Percentiles rank a stretch among this genome's conserved stretches.
Evolutionary conservation across 306 rosid genomes (phyloP).

Genomic region (Corylus heterophylla): DNA sequence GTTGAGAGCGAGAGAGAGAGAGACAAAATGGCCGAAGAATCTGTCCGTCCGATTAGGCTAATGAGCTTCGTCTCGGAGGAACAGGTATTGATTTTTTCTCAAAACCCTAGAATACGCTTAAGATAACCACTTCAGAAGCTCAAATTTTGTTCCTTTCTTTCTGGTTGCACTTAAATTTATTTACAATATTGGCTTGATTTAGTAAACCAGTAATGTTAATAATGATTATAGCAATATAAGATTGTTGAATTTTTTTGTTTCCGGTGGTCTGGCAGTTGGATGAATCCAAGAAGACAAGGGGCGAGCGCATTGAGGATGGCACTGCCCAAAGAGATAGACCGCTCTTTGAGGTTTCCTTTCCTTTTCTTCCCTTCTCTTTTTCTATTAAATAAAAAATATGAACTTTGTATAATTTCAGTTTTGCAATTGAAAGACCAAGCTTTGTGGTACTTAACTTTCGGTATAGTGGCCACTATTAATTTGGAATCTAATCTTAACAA

Average conservation of each 20-base stretch:
- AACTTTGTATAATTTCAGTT: not conserved
- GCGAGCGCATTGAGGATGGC: constrained; percentile 87
- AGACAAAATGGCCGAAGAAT: constrained; percentile 63
- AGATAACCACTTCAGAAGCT: not conserved
- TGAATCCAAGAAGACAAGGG: constrained; percentile 73
- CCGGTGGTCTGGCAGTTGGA: constrained; percentile 50
- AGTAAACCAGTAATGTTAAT: not conserved
- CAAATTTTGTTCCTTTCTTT: not conserved
- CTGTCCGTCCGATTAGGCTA: constrained; percentile 55
- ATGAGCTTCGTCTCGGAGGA: constrained; percentile 92
- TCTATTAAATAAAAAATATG: not conserved
- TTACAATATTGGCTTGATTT: too few relatives aligned
- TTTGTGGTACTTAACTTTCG: not conserved
- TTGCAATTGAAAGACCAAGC: not conserved
- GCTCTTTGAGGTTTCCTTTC: constrained; percentile 66
- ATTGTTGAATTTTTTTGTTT: not conserved
- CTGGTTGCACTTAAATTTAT: not conserved
- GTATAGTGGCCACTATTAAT: not conserved
- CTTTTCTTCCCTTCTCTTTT: not conserved
- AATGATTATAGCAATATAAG: not conserved
- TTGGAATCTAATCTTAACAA: not conserved
- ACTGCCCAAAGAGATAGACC: constrained; percentile 91
- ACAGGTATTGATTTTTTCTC: constrained; percentile 48
- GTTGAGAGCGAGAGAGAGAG: not conserved
- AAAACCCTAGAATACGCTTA: not conserved